A percentile compares a stretch with the other conserved stretches of the same genome.
These are phyloP conservation scores for Spergularia marina DNA, from an alignment of 148 eudicot species.

Conservation along the genomic window DNA sequence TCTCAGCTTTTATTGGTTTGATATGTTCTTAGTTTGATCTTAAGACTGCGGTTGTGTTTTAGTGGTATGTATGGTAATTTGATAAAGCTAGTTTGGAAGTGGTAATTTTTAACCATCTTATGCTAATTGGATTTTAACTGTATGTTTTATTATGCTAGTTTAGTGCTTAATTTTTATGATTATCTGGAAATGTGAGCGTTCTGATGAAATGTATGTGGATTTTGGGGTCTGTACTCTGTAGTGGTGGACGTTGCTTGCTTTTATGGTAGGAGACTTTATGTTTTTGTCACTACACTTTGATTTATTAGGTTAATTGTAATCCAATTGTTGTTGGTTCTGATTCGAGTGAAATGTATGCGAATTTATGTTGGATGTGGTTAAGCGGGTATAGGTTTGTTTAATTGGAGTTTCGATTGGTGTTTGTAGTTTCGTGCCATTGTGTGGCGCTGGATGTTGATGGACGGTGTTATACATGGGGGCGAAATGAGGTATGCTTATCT, in stretches of 20 bases:
- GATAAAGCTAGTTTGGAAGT: no score
- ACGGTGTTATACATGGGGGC: conserved; percentile 97
- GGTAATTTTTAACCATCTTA: no score
- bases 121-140: neutral
- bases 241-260: no score
- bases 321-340: no score
- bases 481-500: conserved; percentile 70
- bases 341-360: neutral
- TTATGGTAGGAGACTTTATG: no score
- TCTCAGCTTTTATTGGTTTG: no score
- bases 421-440: conserved; percentile 90
- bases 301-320: no score
- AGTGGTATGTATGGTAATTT: neutral
- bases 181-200: neutral
- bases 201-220: no score
- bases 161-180: neutral
- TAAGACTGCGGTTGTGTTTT: no score
- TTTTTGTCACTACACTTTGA: no score
- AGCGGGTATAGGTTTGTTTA: neutral
- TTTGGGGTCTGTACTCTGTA: no score
- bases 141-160: neutral
- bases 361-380: neutral
- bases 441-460: conserved; percentile 96
- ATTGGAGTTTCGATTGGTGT: conserved; percentile 17
- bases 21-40: no score